Percentiles rank a stretch among this genome's conserved stretches.
phyloP scores from a whole-genome alignment of 2,329 filamentous ascomycete genomes.

The Blumeria graminis region DNA sequence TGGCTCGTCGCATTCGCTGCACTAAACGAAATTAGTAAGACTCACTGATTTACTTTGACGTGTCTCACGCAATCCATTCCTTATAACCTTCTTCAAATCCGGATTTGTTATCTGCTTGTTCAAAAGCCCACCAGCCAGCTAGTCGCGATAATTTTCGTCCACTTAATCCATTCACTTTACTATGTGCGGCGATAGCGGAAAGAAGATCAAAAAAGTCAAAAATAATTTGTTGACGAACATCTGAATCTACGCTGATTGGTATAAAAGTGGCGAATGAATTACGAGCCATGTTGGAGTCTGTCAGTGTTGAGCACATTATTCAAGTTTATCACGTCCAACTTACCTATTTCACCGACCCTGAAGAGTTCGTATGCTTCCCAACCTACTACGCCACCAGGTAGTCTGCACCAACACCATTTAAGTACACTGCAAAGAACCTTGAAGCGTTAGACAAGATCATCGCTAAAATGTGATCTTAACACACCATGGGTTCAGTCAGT shows the following conservation, averaged over 20 bases:
- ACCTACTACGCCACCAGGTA: constrained; percentile 74
- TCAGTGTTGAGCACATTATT: constrained; percentile 2
- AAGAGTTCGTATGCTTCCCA: constrained; percentile 97
- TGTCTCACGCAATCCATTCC: constrained; percentile 50
- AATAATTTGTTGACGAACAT: constrained; percentile 66
- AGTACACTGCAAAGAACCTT: constrained; percentile 80
- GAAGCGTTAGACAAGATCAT: constrained; percentile 9
- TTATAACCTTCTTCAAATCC: constrained; percentile 92
- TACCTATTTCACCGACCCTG: constrained; percentile 80
- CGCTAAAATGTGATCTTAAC: constrained; percentile 12
- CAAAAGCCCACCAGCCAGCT: constrained; percentile 97
- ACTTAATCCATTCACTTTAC: constrained; percentile 78
- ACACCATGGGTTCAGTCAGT: constrained; percentile 80
- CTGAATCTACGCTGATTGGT: constrained; percentile 73
- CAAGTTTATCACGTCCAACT: constrained; percentile 6
- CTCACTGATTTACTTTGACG: constrained; percentile 2
- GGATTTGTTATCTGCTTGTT: constrained; percentile 62
- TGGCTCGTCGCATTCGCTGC: constrained; percentile 91
- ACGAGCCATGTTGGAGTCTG: constrained; percentile 75
- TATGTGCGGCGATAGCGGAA: constrained; percentile 72
- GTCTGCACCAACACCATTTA: constrained; percentile 96
- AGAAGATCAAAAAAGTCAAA: constrained; percentile 92
- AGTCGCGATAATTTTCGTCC: constrained; percentile 84
- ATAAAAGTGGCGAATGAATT: constrained; percentile 95
- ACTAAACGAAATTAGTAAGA: constrained; percentile 20